Conservation (phyloP, 1,139 yeast species). For the Zhuliangozyma blackwelliae region DNA sequence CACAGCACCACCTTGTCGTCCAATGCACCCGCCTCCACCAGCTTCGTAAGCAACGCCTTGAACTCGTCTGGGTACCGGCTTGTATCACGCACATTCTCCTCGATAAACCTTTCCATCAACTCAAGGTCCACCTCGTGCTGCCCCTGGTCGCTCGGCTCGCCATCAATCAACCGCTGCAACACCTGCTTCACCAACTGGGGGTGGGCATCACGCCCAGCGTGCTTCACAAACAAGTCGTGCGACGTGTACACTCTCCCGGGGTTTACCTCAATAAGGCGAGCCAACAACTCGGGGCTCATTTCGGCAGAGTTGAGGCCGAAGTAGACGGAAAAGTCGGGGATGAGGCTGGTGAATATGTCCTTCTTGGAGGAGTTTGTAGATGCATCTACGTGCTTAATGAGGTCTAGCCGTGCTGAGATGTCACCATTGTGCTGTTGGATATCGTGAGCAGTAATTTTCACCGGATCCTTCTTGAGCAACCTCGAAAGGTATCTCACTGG, state of each 20-base stretch:
- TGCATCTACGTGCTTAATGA: conserved; percentile 8
- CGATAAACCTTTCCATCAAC: conserved; percentile 5
- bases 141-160: conserved; percentile 15
- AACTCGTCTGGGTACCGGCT: neutral
- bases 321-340: conserved; percentile 32
- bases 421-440: neutral
- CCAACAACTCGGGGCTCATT: conserved; percentile 14
- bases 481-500: neutral
- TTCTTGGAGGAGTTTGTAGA: conserved; percentile 9
- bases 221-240: conserved; percentile 30
- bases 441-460: neutral
- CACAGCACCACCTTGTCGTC: too few species aligned
- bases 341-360: conserved; percentile 9
- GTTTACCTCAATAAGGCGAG: conserved; percentile 26
- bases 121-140: conserved; percentile 6
- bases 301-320: conserved; percentile 10
- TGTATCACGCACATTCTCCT: neutral
- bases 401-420: conserved; percentile 1
- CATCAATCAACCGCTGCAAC: conserved; percentile 18
- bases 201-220: conserved; percentile 6
- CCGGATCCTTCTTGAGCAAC: neutral
- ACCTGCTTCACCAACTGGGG: conserved; percentile 15
- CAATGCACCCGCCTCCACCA: conserved; percentile 7
- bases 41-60: conserved; percentile 7
- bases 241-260: conserved; percentile 40